Conservation (phyloP, 108 stramenopile genomes). For the Skeletonema costatum region DNA sequence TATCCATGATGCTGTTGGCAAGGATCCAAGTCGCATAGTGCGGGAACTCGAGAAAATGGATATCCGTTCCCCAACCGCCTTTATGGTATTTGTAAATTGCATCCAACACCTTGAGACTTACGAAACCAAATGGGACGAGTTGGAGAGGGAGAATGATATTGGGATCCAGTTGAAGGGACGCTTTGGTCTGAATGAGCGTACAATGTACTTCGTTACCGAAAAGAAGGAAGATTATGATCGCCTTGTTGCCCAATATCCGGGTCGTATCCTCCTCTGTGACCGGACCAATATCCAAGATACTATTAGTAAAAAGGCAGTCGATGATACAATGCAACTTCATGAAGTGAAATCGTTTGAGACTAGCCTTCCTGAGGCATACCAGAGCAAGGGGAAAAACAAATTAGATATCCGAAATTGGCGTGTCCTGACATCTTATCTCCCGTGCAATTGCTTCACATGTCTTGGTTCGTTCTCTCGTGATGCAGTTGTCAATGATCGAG, state of each 20-base stretch:
- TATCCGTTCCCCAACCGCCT: neutral
- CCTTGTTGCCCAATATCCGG: neutral
- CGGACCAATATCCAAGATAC: slow-evolving; percentile 4
- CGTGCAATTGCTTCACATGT: no score
- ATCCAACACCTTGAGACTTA: neutral
- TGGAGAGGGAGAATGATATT: neutral
- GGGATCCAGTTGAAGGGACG: neutral
- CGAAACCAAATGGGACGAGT: slow-evolving; percentile 2
- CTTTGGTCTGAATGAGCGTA: slow-evolving; percentile 15
- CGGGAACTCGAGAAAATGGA: neutral
- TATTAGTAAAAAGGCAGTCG: neutral
- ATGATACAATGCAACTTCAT: neutral
- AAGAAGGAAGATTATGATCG: slow-evolving; percentile 7
- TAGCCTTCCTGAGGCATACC: no score
- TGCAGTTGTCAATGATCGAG: no score
- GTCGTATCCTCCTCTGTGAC: slow-evolving; percentile 17
- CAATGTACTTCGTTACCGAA: slow-evolving; percentile 9
- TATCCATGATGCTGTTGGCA: slow-evolving; percentile 15
- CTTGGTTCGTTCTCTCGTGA: no score
- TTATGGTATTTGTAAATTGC: neutral
- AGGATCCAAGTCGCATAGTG: neutral
- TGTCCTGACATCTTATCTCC: no score
- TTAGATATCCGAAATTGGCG: no score
- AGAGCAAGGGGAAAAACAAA: no score
- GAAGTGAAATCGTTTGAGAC: slow-evolving; percentile 2